Conservation (phyloP, 1,284 basidiomycete species). For the Ganoderma lucidum region DNA sequence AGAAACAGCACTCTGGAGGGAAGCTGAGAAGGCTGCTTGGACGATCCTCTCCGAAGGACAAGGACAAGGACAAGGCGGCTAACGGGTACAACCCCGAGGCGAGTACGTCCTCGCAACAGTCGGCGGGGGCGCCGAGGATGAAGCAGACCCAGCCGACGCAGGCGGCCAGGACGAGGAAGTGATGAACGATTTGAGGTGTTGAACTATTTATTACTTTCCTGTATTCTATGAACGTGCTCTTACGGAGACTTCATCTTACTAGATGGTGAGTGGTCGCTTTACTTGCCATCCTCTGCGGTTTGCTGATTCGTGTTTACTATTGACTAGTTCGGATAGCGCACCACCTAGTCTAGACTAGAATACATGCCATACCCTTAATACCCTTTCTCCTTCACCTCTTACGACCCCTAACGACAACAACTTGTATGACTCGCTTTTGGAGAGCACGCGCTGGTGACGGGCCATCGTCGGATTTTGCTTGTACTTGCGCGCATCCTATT, state of each 20-base stretch:
- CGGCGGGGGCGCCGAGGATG: not conserved
- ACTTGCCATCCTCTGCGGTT: not conserved
- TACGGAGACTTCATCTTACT: not conserved
- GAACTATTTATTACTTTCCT: not conserved
- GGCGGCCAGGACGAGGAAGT: not conserved
- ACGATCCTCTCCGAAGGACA: slow-evolving; percentile 18
- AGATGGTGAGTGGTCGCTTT: slow-evolving; percentile 10
- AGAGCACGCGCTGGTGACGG: slow-evolving; percentile 1
- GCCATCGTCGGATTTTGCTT: slow-evolving; percentile 12
- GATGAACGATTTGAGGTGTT: not conserved
- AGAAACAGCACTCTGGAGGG: slow-evolving; percentile 37
- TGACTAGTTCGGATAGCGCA: not conserved
- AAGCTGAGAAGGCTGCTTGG: slow-evolving; percentile 39
- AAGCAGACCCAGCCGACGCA: not conserved
- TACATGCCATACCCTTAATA: slow-evolving; percentile 16
- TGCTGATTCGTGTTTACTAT: not conserved
- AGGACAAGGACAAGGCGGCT: slow-evolving; percentile 26
- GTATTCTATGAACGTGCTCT: not conserved
- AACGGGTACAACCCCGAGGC: slow-evolving; percentile 25
- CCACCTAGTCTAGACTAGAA: not conserved
- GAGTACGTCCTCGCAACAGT: slow-evolving; percentile 12
- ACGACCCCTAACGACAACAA: slow-evolving; percentile 5
- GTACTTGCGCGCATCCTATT: slow-evolving; percentile 8
- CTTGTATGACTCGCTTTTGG: not conserved
- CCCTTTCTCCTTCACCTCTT: not conserved